Evolutionary conservation across 2,329 filamentous ascomycete species (phyloP), one percentile per base, ranked within the genome.

Genomic region (Monilinia fructigena): DNA sequence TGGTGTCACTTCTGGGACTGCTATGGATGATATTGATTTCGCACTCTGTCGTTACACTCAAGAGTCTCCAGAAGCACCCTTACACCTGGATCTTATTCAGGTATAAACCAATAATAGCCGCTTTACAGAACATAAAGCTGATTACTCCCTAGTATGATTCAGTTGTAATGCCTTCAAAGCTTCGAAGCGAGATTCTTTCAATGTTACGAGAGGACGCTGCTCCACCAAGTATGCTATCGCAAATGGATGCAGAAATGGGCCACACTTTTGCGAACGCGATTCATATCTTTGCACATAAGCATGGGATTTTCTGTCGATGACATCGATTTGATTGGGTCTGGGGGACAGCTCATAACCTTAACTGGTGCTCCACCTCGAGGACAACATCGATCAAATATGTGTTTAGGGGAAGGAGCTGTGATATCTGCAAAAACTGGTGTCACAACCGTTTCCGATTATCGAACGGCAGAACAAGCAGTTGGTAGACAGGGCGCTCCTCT

Each of bases 21-120:
- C 74, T 28, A 76, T 76, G 74, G 71, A 75, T 61, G 75, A 75
- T 52, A 75, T 76, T 65, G 75, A 76, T 56, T 75, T 75, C 67
- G 74, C 74, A 2, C 67, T 76, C 7, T 75, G 74, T 65, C 73
- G 73, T 28, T 75, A 74, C 66, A 76, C 73, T 10, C 75, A 76
- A 63, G 74, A 73, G n/a, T 70, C 68, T 5, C 74, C 74, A n/a
- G 74, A 75, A 52, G 68, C 72, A 23, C 67, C 72, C 10, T 47
- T 76, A 4, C 68, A 68, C 60, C 65, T 76, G 35, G 74, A 76
- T 61, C 69, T 76, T 42, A 63, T 76, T 20, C 69, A 75, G 70
- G 75, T 76, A 71, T 67, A 18, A 11, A 20, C 42, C 18, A 31
- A 23, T 6, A 26, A n/a, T 40, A 18, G 14, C 14, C 1, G 6